Base-by-base conservation (phyloP, 495 filamentous ascomycete genomes). In the Pyronema omphalodes region DNA sequence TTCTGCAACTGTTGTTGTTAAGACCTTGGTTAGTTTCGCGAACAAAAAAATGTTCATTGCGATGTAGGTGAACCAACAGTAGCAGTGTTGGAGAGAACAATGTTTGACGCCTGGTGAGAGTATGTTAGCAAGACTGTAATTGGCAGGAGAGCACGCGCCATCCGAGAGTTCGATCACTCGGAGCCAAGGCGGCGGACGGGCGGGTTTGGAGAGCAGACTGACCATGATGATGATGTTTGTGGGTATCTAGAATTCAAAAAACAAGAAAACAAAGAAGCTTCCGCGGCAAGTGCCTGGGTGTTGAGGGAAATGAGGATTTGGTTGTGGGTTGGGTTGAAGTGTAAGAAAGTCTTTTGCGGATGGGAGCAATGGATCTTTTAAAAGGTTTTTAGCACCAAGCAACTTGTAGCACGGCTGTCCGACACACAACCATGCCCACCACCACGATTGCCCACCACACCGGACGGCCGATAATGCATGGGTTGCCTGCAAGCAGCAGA, bases 1-100 rank as follows among this genome's bases (percentile, higher is more conserved):
- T 94, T 94, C 67, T 83, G 68, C 70, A 95, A 81, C 86, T 95
- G 69, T 65, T 53, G 50, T 29, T 60, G 23, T 17, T 12, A 17
- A 12, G 15, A 57, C 1, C 39, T 6, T 41, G 39, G 37, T 50
- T 23, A 57, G 51, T 47, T 19, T 45, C 40, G 15, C 51, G 11
- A n/a, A 34, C 23, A 17, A 41, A 29, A 18, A 19, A 41, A 41
- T 41, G 39, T 41, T 41, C 39, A 41, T 41, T 41, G 39, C 39
- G 39, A 41, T 17, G 39, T 35, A 9, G 36, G 17, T 44, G 43
- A 34, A 55, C 54, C 53, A 44, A 65, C 62, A 55, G 67, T 63
- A 18, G 54, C 55, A 44, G 63, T 63, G 57, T 66, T 66, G 17
- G 63, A 66, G 45, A 66, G 40, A 29, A 48, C 56, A 12, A 55